A percentile compares a stretch with the other conserved stretches of the same genome.
These are phyloP conservation scores for Taphrina betulina DNA, from an alignment of 1,139 yeast species.

Conservation along the genomic window DNA sequence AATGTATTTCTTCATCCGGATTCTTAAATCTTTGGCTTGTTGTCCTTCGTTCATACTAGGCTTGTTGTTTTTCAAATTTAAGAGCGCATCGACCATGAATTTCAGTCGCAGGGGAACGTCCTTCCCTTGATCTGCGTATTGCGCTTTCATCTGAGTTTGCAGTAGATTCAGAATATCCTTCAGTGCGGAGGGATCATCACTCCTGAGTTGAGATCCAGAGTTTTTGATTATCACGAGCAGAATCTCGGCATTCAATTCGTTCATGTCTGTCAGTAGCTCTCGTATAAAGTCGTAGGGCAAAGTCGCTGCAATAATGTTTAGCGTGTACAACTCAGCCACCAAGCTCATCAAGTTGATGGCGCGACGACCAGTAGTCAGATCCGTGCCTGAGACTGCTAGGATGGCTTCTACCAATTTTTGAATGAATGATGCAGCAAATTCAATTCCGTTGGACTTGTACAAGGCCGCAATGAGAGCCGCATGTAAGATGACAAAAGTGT, in stretches of 20 bases:
- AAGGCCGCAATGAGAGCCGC: constrained; percentile 75
- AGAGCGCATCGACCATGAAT: constrained; percentile 79
- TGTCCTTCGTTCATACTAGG: constrained; percentile 42
- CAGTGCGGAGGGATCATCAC: constrained; percentile 84
- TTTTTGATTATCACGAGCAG: constrained; percentile 61
- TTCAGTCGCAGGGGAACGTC: constrained; percentile 59
- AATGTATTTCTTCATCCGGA: constrained; percentile 66
- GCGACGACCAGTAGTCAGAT: constrained; percentile 50
- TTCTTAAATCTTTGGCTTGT: constrained; percentile 52
- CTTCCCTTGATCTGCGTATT: constrained; percentile 44
- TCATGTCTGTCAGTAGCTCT: constrained; percentile 56
- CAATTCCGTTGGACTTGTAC: constrained; percentile 75
- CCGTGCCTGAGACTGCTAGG: constrained; percentile 42
- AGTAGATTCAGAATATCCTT: constrained; percentile 70
- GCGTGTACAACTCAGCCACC: constrained; percentile 71
- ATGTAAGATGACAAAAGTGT: constrained; percentile 74
- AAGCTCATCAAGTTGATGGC: constrained; percentile 70
- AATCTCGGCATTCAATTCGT: constrained; percentile 74
- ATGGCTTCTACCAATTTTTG: constrained; percentile 74
- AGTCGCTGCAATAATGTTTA: constrained; percentile 70
- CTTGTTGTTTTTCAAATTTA: constrained; percentile 83
- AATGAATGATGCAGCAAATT: constrained; percentile 83
- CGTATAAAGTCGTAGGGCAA: constrained; percentile 74
- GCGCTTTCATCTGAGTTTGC: constrained; percentile 51
- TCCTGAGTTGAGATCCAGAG: constrained; percentile 79